A percentile compares a stretch with the other conserved stretches of the same genome.
These are phyloP conservation scores for Barnettozyma californica DNA, from an alignment of 805 yeast genomes.

Conservation along the genomic window DNA sequence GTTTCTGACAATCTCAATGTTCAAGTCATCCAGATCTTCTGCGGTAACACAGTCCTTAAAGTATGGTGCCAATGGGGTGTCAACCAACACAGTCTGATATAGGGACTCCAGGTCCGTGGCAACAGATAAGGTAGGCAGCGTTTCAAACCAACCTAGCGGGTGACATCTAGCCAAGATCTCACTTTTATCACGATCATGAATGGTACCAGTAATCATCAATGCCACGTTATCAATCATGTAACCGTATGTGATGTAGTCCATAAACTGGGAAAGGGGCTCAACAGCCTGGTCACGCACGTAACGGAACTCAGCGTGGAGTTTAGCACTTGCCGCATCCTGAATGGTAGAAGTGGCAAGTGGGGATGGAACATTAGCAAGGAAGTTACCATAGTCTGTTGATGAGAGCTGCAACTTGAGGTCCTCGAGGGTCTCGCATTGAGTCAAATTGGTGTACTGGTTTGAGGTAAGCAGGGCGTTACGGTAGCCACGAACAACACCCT, in stretches of 20 bases:
- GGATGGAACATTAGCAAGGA: conserved; percentile 74
- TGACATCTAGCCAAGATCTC: conserved; percentile 90
- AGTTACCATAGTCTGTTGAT: conserved; percentile 93
- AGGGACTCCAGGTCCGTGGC: conserved; percentile 94
- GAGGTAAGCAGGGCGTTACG: conserved; percentile 72
- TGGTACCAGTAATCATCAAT: conserved; percentile 92
- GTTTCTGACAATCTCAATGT: conserved; percentile 92
- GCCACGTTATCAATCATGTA: conserved; percentile 98
- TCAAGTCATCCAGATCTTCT: conserved; percentile 88
- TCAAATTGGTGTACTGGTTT: conserved; percentile 82
- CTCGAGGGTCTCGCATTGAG: conserved; percentile 93
- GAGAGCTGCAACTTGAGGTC: conserved; percentile 91
- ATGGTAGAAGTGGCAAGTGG: conserved; percentile 84
- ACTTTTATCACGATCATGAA: conserved; percentile 86
- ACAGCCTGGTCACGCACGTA: conserved; percentile 81
- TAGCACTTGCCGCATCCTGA: conserved; percentile 70
- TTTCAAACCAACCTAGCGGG: conserved; percentile 98
- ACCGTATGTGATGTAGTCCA: conserved; percentile 91
- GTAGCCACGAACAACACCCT: conserved; percentile 93
- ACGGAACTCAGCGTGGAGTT: conserved; percentile 77
- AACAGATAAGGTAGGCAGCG: conserved; percentile 88
- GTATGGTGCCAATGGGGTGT: conserved; percentile 96
- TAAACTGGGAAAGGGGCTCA: conserved; percentile 71
- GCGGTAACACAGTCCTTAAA: conserved; percentile 84
- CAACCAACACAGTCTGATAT: conserved; percentile 87